These are phyloP conservation scores for Erythrophleum fordii DNA, from an alignment of 306 rosid genomes.

Conservation along the genomic window DNA sequence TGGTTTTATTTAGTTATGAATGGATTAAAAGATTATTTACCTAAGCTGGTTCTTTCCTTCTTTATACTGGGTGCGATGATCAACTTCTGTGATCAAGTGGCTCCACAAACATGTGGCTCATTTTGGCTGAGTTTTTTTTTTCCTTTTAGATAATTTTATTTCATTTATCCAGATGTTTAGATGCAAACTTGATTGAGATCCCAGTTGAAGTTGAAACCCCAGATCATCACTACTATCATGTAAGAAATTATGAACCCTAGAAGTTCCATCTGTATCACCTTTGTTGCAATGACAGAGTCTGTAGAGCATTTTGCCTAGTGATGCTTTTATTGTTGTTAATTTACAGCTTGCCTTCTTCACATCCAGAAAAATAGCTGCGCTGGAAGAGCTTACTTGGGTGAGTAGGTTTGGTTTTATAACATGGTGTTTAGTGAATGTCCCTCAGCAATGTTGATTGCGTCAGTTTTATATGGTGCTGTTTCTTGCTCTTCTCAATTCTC, in stretches of 20 bases:
- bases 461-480: constrained; percentile 17
- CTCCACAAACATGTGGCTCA: constrained; percentile 6
- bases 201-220: constrained; percentile 91
- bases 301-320: constrained; percentile 23
- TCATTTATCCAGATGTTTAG: constrained; percentile 71
- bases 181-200: constrained; percentile 84
- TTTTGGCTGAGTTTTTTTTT: not conserved
- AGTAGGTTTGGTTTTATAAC: constrained; percentile 44
- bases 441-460: constrained; percentile 28
- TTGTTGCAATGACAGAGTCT: constrained; percentile 34
- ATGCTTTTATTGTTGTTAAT: constrained; percentile 33
- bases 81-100: constrained; percentile 24
- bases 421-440: constrained; percentile 37
- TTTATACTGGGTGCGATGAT: constrained; percentile 8
- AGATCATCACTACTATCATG: constrained; percentile 79
- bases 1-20: not conserved
- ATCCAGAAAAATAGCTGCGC: constrained; percentile 71
- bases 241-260: constrained; percentile 44
- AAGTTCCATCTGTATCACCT: constrained; percentile 18
- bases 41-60: constrained; percentile 9
- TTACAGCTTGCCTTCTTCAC: constrained; percentile 93
- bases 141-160: constrained; percentile 15
- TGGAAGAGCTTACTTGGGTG: constrained; percentile 97
- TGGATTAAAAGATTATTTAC: constrained; percentile 18
- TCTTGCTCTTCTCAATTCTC: constrained; percentile 7